Evolutionary conservation across 306 rosid species (phyloP).

Genomic region (Quercus aquifolioides): DNA sequence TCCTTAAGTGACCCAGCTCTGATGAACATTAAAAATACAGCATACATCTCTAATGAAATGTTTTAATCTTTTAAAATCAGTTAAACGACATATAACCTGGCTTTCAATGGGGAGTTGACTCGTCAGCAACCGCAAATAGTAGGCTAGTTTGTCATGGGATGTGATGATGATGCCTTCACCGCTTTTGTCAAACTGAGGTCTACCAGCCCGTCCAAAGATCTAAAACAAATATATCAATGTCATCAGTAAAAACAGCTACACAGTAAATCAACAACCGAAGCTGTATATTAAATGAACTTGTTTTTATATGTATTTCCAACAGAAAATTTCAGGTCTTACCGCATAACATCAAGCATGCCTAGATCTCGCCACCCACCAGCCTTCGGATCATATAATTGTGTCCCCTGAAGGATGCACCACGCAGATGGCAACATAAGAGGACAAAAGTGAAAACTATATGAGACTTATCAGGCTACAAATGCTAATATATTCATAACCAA

Average conservation of each 20-base stretch:
- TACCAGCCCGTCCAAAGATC: conserved; percentile 98
- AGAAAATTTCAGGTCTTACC: conserved; percentile 39
- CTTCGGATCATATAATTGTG: conserved; percentile 94
- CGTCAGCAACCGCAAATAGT: conserved; percentile 84
- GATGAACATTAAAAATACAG: not conserved
- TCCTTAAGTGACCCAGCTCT: not conserved
- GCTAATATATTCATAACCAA: not conserved
- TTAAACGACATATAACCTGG: conserved; percentile 47
- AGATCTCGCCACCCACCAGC: conserved; percentile 99
- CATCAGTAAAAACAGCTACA: conserved; percentile 16
- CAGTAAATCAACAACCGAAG: not conserved
- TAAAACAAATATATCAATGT: conserved; percentile 24
- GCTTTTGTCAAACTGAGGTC: conserved; percentile 97
- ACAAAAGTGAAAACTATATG: not conserved
- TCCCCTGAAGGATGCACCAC: conserved; percentile 56
- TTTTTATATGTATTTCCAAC: conserved; percentile 1
- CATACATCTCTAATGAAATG: not conserved
- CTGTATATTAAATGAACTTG: not conserved
- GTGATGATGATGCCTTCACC: conserved; percentile 99
- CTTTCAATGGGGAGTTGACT: conserved; percentile 97
- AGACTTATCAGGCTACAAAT: not conserved
- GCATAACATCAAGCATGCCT: conserved; percentile 99
- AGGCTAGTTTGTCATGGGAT: conserved; percentile 85
- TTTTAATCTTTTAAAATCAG: not conserved
- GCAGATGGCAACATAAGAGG: conserved; percentile 11